Base-by-base conservation (phyloP, 2,329 filamentous ascomycete genomes). In the Sporothrix euskadiensis region DNA sequence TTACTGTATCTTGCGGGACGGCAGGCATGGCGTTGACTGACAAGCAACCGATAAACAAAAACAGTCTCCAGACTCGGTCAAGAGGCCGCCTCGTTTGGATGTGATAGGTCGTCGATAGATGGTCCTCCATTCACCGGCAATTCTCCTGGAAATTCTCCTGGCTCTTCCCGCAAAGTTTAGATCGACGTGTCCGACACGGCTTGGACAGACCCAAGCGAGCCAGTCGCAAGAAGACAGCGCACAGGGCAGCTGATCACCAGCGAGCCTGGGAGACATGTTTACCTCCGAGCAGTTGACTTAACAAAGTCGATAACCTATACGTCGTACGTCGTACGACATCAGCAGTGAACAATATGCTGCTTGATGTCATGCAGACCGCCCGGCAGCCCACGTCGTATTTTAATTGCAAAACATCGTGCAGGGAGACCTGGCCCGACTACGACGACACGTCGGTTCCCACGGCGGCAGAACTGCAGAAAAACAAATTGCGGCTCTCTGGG, bases 171-270 rank as follows among this genome's bases (percentile, higher is more conserved):
- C 39, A 66, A 32, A 66, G 39, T 66, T 66, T 47, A 39, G 61
- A 66, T 66, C 61, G 61, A 30, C 59, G 22, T n/a, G 59, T 44
- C 59, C 59, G 35, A 41, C 61, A 66, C 39, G 61, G 61, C 61
- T 47, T 41, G 61, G 19, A 26, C 61, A 39, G 19, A 26, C 61
- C 39, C 61, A 66, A 39, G 39, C 61, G 39, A 30, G 22, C 44
- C 39, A 47, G 52, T 22, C 52, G 30, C 3, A 56, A 56, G n/a
- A n/a, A 56, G 52, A 22, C 3, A 19, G 44, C 39, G 39, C 61
- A 66, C 61, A 47, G 61, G 61, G 61, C 22, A 47, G 16, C 30
- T 30, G 61, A 66, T 66, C 39, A 39, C 8, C 59, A 9, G 4
- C 22, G 9, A n/a, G 61, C n/a, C 39, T 14, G 39, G n/a, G 61